Evolutionary conservation across 2,329 filamentous ascomycete genomes (phyloP).

Genomic region (Amylocarpus encephaloides): DNA sequence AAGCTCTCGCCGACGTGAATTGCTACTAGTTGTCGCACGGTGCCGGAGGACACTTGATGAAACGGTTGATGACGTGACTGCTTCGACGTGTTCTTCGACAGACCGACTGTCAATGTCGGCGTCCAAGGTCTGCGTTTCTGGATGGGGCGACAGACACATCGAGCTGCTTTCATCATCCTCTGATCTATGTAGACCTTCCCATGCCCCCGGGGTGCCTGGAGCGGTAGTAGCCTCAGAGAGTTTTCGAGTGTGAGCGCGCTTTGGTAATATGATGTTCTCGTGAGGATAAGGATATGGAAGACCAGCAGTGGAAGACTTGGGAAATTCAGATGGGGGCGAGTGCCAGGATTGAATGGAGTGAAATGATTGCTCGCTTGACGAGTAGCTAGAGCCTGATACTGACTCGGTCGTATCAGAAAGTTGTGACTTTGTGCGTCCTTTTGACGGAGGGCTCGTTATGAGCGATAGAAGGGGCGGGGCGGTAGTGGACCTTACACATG

Average conservation of each 20-base stretch:
- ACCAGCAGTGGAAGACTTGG: conserved; percentile 34
- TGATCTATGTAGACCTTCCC: conserved; percentile 14
- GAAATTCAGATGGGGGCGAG: conserved; percentile 42
- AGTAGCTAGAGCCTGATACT: conserved; percentile 33
- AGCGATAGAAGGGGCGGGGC: conserved; percentile 39
- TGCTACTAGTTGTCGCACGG: conserved; percentile 46
- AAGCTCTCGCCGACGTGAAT: conserved; percentile 50
- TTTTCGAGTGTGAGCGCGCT: conserved; percentile 30
- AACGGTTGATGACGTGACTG: conserved; percentile 29
- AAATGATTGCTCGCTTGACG: conserved; percentile 48
- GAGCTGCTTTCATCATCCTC: conserved; percentile 10
- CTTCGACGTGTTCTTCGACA: conserved; percentile 33
- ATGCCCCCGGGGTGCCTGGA: conserved; percentile 20
- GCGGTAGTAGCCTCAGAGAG: conserved; percentile 31
- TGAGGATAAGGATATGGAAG: conserved; percentile 36
- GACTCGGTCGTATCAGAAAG: conserved; percentile 17
- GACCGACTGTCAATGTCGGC: conserved; percentile 37
- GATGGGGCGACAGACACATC: conserved; percentile 20
- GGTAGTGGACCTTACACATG: conserved; percentile 33
- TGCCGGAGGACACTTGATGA: conserved; percentile 35
- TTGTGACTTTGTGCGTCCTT: conserved; percentile 23
- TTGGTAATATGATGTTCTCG: conserved; percentile 35
- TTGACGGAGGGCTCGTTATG: conserved; percentile 38
- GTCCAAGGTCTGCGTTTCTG: conserved; percentile 40
- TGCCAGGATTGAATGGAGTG: conserved; percentile 49